These are phyloP conservation scores for Penicillium sp. DNA, from an alignment of 2,329 filamentous ascomycete genomes.

Conservation along the genomic window DNA sequence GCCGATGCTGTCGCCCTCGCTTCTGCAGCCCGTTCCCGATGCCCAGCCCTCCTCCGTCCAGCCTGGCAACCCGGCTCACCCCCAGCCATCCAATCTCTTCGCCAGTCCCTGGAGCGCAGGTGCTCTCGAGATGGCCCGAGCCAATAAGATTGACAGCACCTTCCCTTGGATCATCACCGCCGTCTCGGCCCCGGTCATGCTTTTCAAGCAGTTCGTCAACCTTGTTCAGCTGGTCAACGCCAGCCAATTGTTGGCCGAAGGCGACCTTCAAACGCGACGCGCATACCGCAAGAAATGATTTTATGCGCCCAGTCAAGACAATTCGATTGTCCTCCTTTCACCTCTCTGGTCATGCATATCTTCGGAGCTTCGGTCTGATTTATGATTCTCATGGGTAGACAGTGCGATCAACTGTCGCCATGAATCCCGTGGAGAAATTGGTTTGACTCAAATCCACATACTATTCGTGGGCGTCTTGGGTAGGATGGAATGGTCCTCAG, in stretches of 20 bases:
- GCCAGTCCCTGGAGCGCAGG: slow-evolving; percentile 86
- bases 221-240: slow-evolving; percentile 91
- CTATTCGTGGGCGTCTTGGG: slow-evolving; percentile 19
- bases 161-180: slow-evolving; percentile 74
- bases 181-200: slow-evolving; percentile 80
- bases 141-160: slow-evolving; percentile 82
- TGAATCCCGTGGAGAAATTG: slow-evolving; percentile 11
- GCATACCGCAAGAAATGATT: slow-evolving; percentile 53
- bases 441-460: slow-evolving; percentile 10
- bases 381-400: slow-evolving; percentile 9
- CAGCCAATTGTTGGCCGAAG: slow-evolving; percentile 84
- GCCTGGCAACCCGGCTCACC: slow-evolving; percentile 62
- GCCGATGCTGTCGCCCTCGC: slow-evolving; percentile 77
- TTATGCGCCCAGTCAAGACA: too few species aligned
- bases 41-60: slow-evolving; percentile 50
- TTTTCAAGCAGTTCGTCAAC: slow-evolving; percentile 88
- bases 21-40: slow-evolving; percentile 59
- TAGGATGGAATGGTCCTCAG: slow-evolving; percentile 8
- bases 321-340: slow-evolving; percentile 8
- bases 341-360: slow-evolving; percentile 26
- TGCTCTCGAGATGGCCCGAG: slow-evolving; percentile 83
- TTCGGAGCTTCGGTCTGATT: slow-evolving; percentile 29
- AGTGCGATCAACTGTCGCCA: slow-evolving; percentile 6
- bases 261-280: slow-evolving; percentile 54
- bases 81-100: slow-evolving; percentile 68